phyloP scores from a whole-genome alignment of 352 stramenopile genomes.

The Phytophthora hybrid region DNA sequence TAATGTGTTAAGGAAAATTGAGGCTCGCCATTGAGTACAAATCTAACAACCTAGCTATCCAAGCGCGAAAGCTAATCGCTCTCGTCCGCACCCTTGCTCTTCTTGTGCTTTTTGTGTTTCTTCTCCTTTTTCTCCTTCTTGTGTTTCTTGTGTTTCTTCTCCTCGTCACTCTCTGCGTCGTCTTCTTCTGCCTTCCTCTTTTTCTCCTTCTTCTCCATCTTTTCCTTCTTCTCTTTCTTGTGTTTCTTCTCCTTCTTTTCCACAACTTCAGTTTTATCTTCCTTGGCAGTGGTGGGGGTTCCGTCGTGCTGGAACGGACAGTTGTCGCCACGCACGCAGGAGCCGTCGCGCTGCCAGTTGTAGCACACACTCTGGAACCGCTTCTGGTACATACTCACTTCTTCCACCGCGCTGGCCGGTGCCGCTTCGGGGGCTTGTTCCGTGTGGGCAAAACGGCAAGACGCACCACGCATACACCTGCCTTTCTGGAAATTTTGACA shows the following conservation, averaged over 20 bases:
- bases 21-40: slow-evolving; percentile 12
- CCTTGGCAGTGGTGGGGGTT: not conserved
- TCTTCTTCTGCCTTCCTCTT: not conserved
- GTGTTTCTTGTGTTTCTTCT: slow-evolving; percentile 24
- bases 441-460: slow-evolving; percentile 68
- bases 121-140: slow-evolving; percentile 45
- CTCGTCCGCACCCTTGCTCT: slow-evolving; percentile 32
- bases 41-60: slow-evolving; percentile 27
- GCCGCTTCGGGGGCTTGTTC: slow-evolving; percentile 29
- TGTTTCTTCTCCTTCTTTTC: slow-evolving; percentile 31
- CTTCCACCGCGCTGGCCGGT: slow-evolving; percentile 46
- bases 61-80: slow-evolving; percentile 25
- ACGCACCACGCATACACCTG: slow-evolving; percentile 54
- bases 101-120: slow-evolving; percentile 44
- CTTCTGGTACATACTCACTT: slow-evolving; percentile 72
- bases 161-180: not conserved
- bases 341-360: slow-evolving; percentile 62
- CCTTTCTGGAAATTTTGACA: slow-evolving; percentile 64
- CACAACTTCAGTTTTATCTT: slow-evolving; percentile 16
- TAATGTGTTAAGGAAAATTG: not conserved
- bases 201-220: not conserved
- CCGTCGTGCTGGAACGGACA: slow-evolving; percentile 65
- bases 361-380: slow-evolving; percentile 73
- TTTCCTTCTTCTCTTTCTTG: slow-evolving; percentile 12
- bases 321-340: slow-evolving; percentile 50